Evolutionary conservation across 768 basidiomycete genomes (phyloP).

Genomic region (Mycena sanguinolenta): DNA sequence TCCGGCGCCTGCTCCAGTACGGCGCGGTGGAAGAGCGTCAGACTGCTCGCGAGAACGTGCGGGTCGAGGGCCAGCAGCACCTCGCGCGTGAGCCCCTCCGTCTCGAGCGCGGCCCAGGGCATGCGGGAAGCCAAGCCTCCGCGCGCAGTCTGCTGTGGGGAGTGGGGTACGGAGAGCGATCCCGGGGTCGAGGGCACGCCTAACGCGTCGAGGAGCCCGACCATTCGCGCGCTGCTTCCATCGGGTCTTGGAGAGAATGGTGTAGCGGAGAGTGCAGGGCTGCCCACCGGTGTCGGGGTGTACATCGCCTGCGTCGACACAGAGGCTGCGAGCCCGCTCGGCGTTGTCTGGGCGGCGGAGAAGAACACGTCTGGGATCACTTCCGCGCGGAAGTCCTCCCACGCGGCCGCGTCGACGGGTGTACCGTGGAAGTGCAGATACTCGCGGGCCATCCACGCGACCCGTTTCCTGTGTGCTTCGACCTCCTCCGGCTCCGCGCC

Average conservation of each 20-base stretch:
- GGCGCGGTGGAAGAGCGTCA: slow-evolving; percentile 72
- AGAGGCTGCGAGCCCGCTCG: slow-evolving; percentile 54
- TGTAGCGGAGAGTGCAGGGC: slow-evolving; percentile 58
- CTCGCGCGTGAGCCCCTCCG: slow-evolving; percentile 78
- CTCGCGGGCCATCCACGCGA: slow-evolving; percentile 75
- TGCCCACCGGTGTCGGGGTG: slow-evolving; percentile 60
- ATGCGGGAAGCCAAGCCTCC: slow-evolving; percentile 37
- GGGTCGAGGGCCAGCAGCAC: slow-evolving; percentile 75
- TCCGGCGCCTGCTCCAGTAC: slow-evolving; percentile 66
- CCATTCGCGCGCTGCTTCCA: slow-evolving; percentile 46
- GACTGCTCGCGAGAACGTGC: slow-evolving; percentile 70
- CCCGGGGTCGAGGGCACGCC: slow-evolving; percentile 36
- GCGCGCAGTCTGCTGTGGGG: slow-evolving; percentile 29
- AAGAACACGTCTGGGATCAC: slow-evolving; percentile 59
- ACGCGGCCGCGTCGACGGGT: slow-evolving; percentile 64
- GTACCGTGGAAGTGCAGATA: slow-evolving; percentile 72
- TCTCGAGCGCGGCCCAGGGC: slow-evolving; percentile 68
- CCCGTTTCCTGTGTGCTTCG: slow-evolving; percentile 53
- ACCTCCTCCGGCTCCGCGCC: slow-evolving; percentile 63
- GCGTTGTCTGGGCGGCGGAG: slow-evolving; percentile 39
- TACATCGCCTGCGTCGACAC: slow-evolving; percentile 68
- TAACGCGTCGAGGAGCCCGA: slow-evolving; percentile 63
- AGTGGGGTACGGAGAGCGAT: slow-evolving; percentile 41
- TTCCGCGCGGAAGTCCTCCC: slow-evolving; percentile 71
- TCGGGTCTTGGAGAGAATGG: slow-evolving; percentile 70